Base-by-base conservation (phyloP, 2,329 filamentous ascomycete genomes). In the Talaromyces sp. region DNA sequence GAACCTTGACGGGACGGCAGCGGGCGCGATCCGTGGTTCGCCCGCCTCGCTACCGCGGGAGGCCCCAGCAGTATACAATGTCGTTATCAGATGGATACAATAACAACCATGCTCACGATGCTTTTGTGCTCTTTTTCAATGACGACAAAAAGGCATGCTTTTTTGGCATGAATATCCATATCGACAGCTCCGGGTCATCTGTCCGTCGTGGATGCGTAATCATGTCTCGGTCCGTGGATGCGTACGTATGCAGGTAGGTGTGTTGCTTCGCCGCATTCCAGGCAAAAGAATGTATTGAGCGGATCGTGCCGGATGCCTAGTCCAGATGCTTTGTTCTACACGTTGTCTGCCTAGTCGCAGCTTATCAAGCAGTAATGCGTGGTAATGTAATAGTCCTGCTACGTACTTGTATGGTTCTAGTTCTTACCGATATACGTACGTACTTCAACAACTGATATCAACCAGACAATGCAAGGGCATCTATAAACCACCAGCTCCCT, bases 1-100 rank as follows among this genome's bases (percentile, higher is more conserved):
- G 60, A 59, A 56, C 57, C 60, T 50, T 58, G 32, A 56, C 56
- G 60, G 60, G 32, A 53, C 60, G 60, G 46, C 46, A 19, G 43
- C 55, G 54, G 54, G 58, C 54, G 48, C 38, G 48, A 61, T 54
- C 55, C 48, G 27, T 54, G 50, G 56, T 46, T 53, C 31, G 21
- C 14, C 19, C 26, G 43, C 43, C 9, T 46, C 43, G n/a, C 43
- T 19, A 17, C 35, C 35, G 32, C 11, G 3, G 11, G 31, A 10
- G 11, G 31, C 31, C 31, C 31, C 31, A 19, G 9, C 11, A 17
- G 35, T 38, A n/a, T 38, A 38, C 35, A 38, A 38, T 38, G n/a
- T n/a, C n/a, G n/a, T n/a, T n/a, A n/a, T n/a, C n/a, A n/a, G n/a
- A n/a, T n/a, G n/a, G n/a, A n/a, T 2, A 38, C 6, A 38, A 38